A percentile compares a stretch with the other conserved stretches of the same genome.
phyloP scores from a whole-genome alignment of 2,329 filamentous ascomycete species.

The Apiospora marii region DNA sequence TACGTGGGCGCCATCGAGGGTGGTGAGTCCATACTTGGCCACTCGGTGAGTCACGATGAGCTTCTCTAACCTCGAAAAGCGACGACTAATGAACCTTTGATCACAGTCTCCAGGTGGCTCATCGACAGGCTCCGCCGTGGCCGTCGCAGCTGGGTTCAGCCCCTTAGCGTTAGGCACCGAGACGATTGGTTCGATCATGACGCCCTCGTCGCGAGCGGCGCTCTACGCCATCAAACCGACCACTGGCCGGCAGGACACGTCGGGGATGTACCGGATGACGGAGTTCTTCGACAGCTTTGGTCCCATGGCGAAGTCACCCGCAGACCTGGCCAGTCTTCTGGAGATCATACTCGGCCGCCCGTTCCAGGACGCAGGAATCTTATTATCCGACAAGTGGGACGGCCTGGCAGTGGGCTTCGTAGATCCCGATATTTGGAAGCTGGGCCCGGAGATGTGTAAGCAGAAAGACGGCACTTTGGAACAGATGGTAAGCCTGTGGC shows the following conservation, averaged over 20 bases:
- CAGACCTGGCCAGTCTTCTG: conserved; percentile 3
- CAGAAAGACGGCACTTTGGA: conserved; percentile 18
- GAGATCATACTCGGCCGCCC: conserved; percentile 9
- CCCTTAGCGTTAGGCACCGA: conserved; percentile 45
- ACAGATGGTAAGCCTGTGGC: conserved; percentile 17
- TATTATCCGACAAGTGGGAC: neutral
- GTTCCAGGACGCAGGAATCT: neutral
- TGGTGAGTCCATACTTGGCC: conserved; percentile 21
- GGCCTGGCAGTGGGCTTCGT: conserved; percentile 4
- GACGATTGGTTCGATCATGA: conserved; percentile 42
- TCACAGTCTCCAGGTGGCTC: conserved; percentile 42
- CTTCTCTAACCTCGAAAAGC: neutral
- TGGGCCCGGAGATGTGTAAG: conserved; percentile 12
- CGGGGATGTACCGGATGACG: conserved; percentile 35
- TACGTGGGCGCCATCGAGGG: conserved; percentile 19
- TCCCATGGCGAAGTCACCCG: conserved; percentile 37
- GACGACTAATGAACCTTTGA: too few species aligned
- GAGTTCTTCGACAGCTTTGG: conserved; percentile 38
- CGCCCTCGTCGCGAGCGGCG: conserved; percentile 32
- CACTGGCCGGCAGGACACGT: conserved; percentile 28
- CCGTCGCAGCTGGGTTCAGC: conserved; percentile 40
- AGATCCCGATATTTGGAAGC: conserved; percentile 12
- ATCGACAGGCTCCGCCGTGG: conserved; percentile 45
- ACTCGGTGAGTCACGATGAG: conserved; percentile 8
- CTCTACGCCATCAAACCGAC: conserved; percentile 41